Percentiles rank a stretch among this genome's conserved stretches.
Conservation (phyloP, 2,329 filamentous ascomycete genomes). For the Hymenoscyphus repandus region DNA sequence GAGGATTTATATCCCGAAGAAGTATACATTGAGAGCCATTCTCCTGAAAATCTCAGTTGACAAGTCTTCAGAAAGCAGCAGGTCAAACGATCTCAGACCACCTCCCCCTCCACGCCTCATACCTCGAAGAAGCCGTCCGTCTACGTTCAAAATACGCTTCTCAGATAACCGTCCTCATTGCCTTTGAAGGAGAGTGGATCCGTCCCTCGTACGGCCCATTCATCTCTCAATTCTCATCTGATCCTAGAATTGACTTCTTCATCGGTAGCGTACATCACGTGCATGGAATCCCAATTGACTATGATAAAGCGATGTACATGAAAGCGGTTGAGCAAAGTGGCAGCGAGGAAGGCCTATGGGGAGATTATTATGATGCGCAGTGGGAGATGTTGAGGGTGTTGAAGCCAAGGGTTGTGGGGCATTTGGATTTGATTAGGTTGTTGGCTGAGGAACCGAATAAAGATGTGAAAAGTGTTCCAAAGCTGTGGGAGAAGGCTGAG, state of each 20-base stretch:
- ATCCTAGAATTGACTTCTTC: conserved; percentile 76
- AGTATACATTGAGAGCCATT: conserved; percentile 38
- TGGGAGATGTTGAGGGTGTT: conserved; percentile 70
- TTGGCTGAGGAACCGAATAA: conserved; percentile 64
- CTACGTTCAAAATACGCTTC: conserved; percentile 65
- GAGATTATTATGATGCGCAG: conserved; percentile 85
- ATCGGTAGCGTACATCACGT: conserved; percentile 92
- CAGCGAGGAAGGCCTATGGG: conserved; percentile 68
- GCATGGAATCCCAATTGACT: conserved; percentile 83
- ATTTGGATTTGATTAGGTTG: conserved; percentile 88
- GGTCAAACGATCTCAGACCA: conserved; percentile 41
- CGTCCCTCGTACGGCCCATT: conserved; percentile 55
- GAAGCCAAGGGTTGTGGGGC: conserved; percentile 75
- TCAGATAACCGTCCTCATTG: conserved; percentile 75
- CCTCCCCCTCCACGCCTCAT: conserved; percentile 58
- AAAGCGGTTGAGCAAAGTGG: conserved; percentile 33
- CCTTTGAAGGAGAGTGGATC: conserved; percentile 93
- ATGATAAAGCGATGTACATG: conserved; percentile 62
- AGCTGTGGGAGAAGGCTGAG: conserved; percentile 69
- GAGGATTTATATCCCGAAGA: conserved; percentile 92
- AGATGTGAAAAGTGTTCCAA: conserved; percentile 47
- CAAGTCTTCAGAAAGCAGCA: conserved; percentile 40
- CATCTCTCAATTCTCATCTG: conserved; percentile 52
- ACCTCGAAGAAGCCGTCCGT: conserved; percentile 68
- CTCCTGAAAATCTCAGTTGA: background rate